Evolutionary conservation across 805 yeast species (phyloP), one percentile per base, ranked within the genome.

Genomic region (Teunomyces cretensis): DNA sequence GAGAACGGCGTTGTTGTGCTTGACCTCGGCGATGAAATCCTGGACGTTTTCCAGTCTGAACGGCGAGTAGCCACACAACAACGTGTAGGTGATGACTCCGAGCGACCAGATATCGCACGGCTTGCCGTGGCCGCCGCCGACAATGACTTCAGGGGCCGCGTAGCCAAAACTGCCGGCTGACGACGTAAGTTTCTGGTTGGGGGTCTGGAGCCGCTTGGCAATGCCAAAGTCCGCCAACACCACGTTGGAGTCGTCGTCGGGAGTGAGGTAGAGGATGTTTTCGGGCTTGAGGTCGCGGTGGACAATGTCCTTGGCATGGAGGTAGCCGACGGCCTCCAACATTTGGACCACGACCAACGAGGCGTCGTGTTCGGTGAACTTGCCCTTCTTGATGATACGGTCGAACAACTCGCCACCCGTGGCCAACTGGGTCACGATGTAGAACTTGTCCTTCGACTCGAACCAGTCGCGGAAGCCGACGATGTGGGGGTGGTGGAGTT

Each of bases 211-310:
- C 55, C 80, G 77, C 63, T 88, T 88, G 28, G 98, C 97, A 50
- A 92, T 94, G 41, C 99, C 99, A 65, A 92, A 92, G 68, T 92
- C 99, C 1, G 97, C 97, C 51, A 92, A 72, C 9, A 91, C 97
- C 30, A 92, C 74, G 44, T 80, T 82, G 7, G 96, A 83, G 49
- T 82, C 75, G 4, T 64, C 60, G 6, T 70, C 69, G 1, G 65
- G 59, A n/a, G 78, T 72, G 41, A 88, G 66, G 60, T 88, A 91
- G 39, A 92, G 74, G 39, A 92, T 78, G 65, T 92, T 92, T 62
- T 92, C 99, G 2, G 98, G 98, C 67, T 92, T 92, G 57, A 92
- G 76, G 63, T 92, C 98, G 48, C 98, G 78, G 64, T 92, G 99
- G 8, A 92, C 97, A 57, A 92, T 86, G 63, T 90, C 80, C 50